phyloP scores from a whole-genome alignment of 2,329 filamentous ascomycete genomes.

The Xylaria arbuscula region DNA sequence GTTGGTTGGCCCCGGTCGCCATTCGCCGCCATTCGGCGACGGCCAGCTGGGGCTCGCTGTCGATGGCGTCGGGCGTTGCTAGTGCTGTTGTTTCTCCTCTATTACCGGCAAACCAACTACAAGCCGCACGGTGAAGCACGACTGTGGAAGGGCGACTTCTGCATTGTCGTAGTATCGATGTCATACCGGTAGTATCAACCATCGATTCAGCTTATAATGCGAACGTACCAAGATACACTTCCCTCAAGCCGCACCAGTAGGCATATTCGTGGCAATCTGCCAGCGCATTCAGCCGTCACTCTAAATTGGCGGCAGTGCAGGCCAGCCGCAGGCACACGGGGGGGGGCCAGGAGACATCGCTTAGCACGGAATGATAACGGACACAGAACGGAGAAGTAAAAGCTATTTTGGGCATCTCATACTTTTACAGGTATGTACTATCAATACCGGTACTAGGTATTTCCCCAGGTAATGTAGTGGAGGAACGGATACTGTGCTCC shows the following conservation, averaged over 20 bases:
- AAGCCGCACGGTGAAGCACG: background rate
- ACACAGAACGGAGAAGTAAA: too few relatives aligned
- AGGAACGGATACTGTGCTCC: background rate
- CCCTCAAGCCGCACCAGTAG: too few relatives aligned
- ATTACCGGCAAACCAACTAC: background rate
- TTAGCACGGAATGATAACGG: background rate
- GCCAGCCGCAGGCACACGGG: background rate
- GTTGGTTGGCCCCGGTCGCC: constrained; percentile 22
- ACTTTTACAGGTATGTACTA: too few relatives aligned
- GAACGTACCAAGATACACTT: too few relatives aligned
- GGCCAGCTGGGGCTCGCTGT: constrained; percentile 14
- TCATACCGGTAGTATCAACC: too few relatives aligned
- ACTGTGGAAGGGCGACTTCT: background rate
- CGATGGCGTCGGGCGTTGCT: constrained; percentile 22
- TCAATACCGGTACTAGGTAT: background rate
- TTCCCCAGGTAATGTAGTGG: background rate
- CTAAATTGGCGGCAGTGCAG: background rate
- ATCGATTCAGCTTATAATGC: too few relatives aligned
- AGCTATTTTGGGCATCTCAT: background rate
- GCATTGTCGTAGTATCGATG: background rate
- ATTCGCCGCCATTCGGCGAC: constrained; percentile 24
- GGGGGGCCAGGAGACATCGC: background rate
- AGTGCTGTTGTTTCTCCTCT: background rate
- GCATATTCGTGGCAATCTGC: too few relatives aligned
- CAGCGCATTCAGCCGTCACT: background rate